A percentile compares a stretch with the other conserved stretches of the same genome.
Evolutionary conservation across 176 grass and related monocot genomes (phyloP).

Genomic region (Luzula sylvatica): DNA sequence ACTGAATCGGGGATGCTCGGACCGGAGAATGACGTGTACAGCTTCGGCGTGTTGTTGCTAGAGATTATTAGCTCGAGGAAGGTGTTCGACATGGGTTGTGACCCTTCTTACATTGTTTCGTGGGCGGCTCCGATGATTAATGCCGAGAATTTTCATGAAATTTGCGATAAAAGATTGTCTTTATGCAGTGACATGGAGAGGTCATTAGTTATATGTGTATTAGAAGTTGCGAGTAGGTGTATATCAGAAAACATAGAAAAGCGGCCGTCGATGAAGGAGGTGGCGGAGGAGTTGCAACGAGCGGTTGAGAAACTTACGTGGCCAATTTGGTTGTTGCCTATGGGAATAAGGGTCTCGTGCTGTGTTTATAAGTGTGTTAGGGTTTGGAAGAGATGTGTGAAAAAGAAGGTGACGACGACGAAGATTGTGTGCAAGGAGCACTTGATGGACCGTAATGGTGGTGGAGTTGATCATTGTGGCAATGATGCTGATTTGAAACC

Average conservation of each 20-base stretch:
- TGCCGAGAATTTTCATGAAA: conserved; percentile 9
- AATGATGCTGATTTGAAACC: conserved; percentile 14
- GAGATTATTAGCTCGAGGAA: conserved; percentile 93
- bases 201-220: conserved; percentile 25
- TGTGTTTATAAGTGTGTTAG: conserved; percentile 31
- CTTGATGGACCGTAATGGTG: conserved; percentile 7
- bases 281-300: conserved; percentile 45
- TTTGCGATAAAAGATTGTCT: conserved; percentile 45
- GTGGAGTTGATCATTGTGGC: conserved; percentile 14
- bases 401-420: conserved; percentile 38
- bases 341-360: not conserved
- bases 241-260: conserved; percentile 37
- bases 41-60: conserved; percentile 82
- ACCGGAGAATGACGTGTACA: conserved; percentile 85
- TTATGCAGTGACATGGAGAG: conserved; percentile 1
- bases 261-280: conserved; percentile 61
- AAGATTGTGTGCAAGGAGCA: conserved; percentile 77
- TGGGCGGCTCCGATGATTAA: conserved; percentile 49
- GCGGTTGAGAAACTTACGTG: conserved; percentile 33
- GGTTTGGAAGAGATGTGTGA: conserved; percentile 40
- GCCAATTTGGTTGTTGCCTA: not conserved
- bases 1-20: conserved; percentile 52
- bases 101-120: conserved; percentile 59
- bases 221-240: conserved; percentile 49
- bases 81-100: conserved; percentile 60